Evolutionary conservation across 2,329 filamentous ascomycete genomes (phyloP).

Genomic region (Phyllosticta capitalensis): DNA sequence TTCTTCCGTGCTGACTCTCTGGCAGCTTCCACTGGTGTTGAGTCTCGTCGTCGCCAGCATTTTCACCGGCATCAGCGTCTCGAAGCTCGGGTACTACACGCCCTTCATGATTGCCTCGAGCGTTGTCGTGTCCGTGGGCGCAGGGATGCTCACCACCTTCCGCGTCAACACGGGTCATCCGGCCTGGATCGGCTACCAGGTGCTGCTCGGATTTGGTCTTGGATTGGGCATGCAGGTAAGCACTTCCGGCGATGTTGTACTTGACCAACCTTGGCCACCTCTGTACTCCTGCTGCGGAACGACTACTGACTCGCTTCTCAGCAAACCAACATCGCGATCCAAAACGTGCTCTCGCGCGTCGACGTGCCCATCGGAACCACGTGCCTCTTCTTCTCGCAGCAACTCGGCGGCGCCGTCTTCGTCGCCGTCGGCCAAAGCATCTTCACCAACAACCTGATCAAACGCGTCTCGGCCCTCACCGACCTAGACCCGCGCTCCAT

Average conservation of each 20-base stretch:
- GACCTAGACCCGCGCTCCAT: conserved; percentile 27
- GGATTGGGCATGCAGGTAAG: conserved; percentile 35
- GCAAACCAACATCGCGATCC: conserved; percentile 37
- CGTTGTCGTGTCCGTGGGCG: conserved; percentile 36
- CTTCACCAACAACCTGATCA: conserved; percentile 40
- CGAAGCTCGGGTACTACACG: conserved; percentile 39
- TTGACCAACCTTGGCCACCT: too few species aligned
- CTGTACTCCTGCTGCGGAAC: too few species aligned
- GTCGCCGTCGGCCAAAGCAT: conserved; percentile 42
- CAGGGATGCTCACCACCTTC: conserved; percentile 38
- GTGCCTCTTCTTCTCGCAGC: conserved; percentile 39
- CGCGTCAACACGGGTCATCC: conserved; percentile 27
- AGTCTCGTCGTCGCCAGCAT: conserved; percentile 26
- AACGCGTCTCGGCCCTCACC: conserved; percentile 20
- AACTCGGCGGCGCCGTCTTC: conserved; percentile 40
- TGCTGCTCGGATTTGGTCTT: conserved; percentile 33
- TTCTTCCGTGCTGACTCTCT: not conserved
- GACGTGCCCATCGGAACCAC: conserved; percentile 39
- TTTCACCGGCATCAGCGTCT: conserved; percentile 20
- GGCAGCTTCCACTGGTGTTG: conserved; percentile 37
- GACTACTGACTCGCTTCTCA: conserved; percentile 13
- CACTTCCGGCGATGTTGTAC: too few species aligned
- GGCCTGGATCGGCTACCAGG: conserved; percentile 32
- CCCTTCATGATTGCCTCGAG: conserved; percentile 38
- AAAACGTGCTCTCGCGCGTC: conserved; percentile 31